Conservation (phyloP, 2,329 filamentous ascomycete genomes). For the Fusarium pseudoanthophilum region DNA sequence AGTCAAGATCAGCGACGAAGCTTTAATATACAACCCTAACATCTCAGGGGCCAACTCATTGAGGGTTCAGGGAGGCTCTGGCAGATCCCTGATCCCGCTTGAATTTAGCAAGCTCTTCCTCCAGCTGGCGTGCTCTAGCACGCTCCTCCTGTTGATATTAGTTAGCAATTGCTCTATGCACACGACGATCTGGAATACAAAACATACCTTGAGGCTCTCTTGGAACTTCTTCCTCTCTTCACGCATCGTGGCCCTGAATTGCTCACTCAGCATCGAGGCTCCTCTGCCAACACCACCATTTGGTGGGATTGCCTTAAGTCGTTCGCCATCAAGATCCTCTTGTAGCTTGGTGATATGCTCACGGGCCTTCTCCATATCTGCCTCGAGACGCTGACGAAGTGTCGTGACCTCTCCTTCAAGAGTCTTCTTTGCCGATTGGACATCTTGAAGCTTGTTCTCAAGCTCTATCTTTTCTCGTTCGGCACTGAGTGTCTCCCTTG, state of each 20-base stretch:
- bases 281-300: conserved; percentile 52
- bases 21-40: not conserved
- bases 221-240: conserved; percentile 68
- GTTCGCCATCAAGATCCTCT: conserved; percentile 63
- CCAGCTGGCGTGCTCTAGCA: conserved; percentile 57
- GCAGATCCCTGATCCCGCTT: conserved; percentile 56
- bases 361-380: conserved; percentile 52
- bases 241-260: conserved; percentile 66
- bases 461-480: conserved; percentile 61
- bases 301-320: conserved; percentile 55
- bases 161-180: conserved; percentile 43
- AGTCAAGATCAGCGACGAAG: not conserved
- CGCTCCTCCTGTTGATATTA: conserved; percentile 59
- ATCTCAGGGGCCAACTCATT: conserved; percentile 23
- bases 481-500: conserved; percentile 61
- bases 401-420: conserved; percentile 37
- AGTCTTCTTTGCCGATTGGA: conserved; percentile 22
- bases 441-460: conserved; percentile 53
- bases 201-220: conserved; percentile 62
- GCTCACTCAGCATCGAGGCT: conserved; percentile 65
- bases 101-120: conserved; percentile 61
- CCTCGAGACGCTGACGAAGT: conserved; percentile 53
- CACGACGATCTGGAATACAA: not conserved
- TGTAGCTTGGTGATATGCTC: conserved; percentile 56
- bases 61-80: conserved; percentile 57